These are phyloP conservation scores for Ascochyta pisi DNA, from an alignment of 2,329 filamentous ascomycete genomes.

Conservation along the genomic window DNA sequence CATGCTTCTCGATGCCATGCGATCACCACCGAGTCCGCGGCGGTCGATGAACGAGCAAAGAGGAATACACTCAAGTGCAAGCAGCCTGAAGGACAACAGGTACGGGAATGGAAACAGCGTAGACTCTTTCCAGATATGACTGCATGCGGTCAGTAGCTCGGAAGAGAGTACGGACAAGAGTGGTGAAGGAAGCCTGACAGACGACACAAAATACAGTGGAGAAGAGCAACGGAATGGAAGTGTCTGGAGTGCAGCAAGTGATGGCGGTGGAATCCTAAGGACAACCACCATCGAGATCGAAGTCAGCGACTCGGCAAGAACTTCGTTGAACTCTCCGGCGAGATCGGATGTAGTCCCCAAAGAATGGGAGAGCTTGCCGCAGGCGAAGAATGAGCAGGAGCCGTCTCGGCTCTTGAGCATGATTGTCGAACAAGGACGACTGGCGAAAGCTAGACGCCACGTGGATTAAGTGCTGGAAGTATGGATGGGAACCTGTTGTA, in stretches of 20 bases:
- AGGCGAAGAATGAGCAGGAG: neutral
- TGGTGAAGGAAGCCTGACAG: neutral
- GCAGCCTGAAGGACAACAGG: neutral
- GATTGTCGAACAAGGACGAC: constrained; percentile 5
- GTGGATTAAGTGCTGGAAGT: neutral
- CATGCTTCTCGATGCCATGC: constrained; percentile 10
- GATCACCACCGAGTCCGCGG: constrained; percentile 1
- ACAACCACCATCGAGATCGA: constrained; percentile 8
- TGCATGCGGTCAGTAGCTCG: constrained; percentile 1
- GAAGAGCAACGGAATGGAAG: neutral
- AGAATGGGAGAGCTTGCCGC: neutral
- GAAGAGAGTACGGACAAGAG: neutral
- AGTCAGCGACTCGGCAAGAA: neutral
- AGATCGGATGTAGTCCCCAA: neutral
- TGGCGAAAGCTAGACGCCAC: neutral
- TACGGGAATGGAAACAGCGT: constrained; percentile 6
- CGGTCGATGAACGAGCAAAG: constrained; percentile 4
- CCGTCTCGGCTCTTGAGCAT: neutral
- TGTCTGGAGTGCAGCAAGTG: neutral
- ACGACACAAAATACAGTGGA: constrained; percentile 1
- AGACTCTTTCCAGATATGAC: constrained; percentile 15
- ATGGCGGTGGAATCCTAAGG: constrained; percentile 7
- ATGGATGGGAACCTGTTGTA: neutral
- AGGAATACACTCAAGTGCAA: neutral
- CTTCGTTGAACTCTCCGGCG: neutral